Conservation (phyloP, 1,284 basidiomycete species). For the Irpex sp. region DNA sequence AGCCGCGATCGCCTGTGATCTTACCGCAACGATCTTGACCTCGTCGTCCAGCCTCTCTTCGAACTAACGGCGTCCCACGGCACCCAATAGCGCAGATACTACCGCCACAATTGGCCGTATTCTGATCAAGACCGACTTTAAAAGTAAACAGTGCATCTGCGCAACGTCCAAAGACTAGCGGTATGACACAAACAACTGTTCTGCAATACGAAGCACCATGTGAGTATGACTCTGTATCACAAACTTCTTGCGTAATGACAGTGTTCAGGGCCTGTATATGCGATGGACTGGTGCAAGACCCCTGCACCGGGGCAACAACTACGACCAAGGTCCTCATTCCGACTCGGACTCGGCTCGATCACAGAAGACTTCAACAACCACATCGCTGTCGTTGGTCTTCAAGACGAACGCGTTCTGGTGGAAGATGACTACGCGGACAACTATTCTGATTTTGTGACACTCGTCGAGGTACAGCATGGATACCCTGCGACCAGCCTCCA, state of each 20-base stretch:
- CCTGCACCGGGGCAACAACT: conserved; percentile 67
- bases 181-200: conserved; percentile 24
- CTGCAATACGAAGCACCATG: conserved; percentile 26
- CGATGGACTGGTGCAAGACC: conserved; percentile 83
- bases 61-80: neutral
- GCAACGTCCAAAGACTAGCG: neutral
- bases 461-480: conserved; percentile 77
- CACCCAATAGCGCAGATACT: neutral
- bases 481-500: conserved; percentile 82
- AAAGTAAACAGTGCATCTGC: neutral
- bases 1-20: neutral
- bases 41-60: neutral
- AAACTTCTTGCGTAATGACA: neutral
- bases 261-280: conserved; percentile 71
- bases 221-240: conserved; percentile 6
- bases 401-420: conserved; percentile 77
- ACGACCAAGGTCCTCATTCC: conserved; percentile 74
- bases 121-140: neutral
- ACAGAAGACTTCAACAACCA: conserved; percentile 78
- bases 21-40: neutral
- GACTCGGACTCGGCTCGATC: conserved; percentile 77
- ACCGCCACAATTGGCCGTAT: neutral
- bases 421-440: conserved; percentile 74
- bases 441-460: conserved; percentile 77
- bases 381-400: conserved; percentile 78